Percentiles rank a stretch among this genome's conserved stretches.
These are phyloP conservation scores for Grosmannia huntii DNA, from an alignment of 2,329 filamentous ascomycete genomes.

Conservation along the genomic window DNA sequence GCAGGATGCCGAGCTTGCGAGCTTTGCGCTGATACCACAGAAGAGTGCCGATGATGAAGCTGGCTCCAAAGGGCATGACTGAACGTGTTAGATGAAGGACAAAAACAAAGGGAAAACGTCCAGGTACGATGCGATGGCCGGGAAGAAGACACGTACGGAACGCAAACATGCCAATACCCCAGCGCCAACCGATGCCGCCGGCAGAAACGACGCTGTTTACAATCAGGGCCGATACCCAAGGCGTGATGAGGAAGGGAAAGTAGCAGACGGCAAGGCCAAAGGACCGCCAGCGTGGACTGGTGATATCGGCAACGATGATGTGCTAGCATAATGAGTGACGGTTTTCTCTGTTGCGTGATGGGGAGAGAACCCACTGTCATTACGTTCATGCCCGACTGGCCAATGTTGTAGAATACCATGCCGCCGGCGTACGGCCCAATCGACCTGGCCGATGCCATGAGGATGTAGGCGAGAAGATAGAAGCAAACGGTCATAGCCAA, in stretches of 20 bases:
- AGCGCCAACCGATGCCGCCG: slow-evolving; percentile 33
- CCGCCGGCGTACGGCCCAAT: slow-evolving; percentile 39
- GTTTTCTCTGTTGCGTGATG: too few species aligned
- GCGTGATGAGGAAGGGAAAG: slow-evolving; percentile 41
- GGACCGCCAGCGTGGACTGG: slow-evolving; percentile 34
- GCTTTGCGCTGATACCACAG: neutral
- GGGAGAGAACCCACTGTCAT: slow-evolving; percentile 20
- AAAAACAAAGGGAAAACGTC: neutral
- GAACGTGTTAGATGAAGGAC: slow-evolving; percentile 20
- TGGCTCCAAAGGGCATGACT: slow-evolving; percentile 35
- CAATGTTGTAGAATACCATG: slow-evolving; percentile 46
- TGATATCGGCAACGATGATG: slow-evolving; percentile 52
- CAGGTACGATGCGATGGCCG: too few species aligned
- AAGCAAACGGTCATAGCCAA: slow-evolving; percentile 42
- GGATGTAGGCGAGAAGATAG: slow-evolving; percentile 42
- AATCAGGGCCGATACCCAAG: slow-evolving; percentile 41
- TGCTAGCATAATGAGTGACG: neutral
- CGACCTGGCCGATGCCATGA: slow-evolving; percentile 39
- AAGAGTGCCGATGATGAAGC: slow-evolving; percentile 31
- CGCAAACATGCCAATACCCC: slow-evolving; percentile 33
- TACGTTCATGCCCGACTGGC: slow-evolving; percentile 45
- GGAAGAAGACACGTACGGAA: neutral
- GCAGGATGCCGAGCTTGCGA: neutral
- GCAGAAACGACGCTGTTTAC: slow-evolving; percentile 20
- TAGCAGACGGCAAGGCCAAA: slow-evolving; percentile 34